Conservation (phyloP, 352 stramenopile species). For the Phytophthora cryptogea region DNA sequence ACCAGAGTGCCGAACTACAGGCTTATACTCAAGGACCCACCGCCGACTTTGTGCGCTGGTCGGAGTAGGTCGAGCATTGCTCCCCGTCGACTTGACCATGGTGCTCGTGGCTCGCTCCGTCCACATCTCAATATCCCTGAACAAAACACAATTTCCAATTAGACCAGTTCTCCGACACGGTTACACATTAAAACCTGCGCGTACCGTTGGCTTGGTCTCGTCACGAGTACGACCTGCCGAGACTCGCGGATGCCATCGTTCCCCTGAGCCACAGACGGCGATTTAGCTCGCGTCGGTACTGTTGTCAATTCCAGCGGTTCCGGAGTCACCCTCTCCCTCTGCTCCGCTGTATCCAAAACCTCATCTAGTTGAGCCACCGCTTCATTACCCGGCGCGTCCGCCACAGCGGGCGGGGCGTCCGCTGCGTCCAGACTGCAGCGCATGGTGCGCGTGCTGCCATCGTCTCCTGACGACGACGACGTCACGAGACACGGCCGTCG, state of each 20-base stretch:
- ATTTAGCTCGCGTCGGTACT: slow-evolving; percentile 13
- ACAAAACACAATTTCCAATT: slow-evolving; percentile 9
- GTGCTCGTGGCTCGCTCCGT: slow-evolving; percentile 77
- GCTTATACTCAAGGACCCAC: slow-evolving; percentile 85
- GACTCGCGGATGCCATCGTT: slow-evolving; percentile 37
- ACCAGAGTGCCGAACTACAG: slow-evolving; percentile 77
- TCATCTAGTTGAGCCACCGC: slow-evolving; percentile 25
- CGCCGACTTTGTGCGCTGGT: slow-evolving; percentile 64
- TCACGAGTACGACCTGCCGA: slow-evolving; percentile 71
- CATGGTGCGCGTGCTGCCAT: slow-evolving; percentile 37
- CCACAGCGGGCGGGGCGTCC: slow-evolving; percentile 11
- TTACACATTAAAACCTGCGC: slow-evolving; percentile 2
- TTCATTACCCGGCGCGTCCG: slow-evolving; percentile 14
- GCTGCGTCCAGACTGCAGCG: slow-evolving; percentile 42
- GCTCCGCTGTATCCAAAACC: slow-evolving; percentile 5
- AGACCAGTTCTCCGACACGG: slow-evolving; percentile 7
- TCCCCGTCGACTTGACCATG: slow-evolving; percentile 66
- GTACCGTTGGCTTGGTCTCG: slow-evolving; percentile 69
- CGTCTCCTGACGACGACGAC: slow-evolving; percentile 29
- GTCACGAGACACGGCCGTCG: slow-evolving; percentile 22
- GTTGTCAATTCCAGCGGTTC: slow-evolving; percentile 14
- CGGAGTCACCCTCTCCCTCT: slow-evolving; percentile 1
- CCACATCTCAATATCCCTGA: slow-evolving; percentile 82
- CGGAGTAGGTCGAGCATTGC: slow-evolving; percentile 43
- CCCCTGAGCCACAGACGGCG: slow-evolving; percentile 2